Percentiles rank a stretch among this genome's conserved stretches.
These are phyloP conservation scores for Saccharomycopsis sp. DNA, from an alignment of 805 yeast species.

Conservation along the genomic window DNA sequence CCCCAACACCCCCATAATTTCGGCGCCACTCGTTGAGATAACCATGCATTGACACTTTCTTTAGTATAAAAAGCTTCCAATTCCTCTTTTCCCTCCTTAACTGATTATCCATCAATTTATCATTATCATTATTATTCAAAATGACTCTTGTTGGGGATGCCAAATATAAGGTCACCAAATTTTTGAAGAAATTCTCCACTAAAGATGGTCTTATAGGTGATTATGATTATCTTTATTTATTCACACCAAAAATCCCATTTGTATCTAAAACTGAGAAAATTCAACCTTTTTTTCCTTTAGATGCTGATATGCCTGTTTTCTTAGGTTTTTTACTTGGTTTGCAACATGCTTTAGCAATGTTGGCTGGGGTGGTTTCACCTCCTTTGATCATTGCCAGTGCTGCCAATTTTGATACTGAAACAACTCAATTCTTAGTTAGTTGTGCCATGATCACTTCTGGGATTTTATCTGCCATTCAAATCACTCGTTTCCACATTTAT, in stretches of 20 bases:
- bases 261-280: conserved; percentile 31
- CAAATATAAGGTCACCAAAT: conserved; percentile 16
- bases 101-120: no score
- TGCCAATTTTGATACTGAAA: conserved; percentile 44
- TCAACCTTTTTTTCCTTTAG: conserved; percentile 76
- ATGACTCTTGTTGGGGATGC: neutral
- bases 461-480: conserved; percentile 60
- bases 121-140: neutral
- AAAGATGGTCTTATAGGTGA: conserved; percentile 80
- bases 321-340: conserved; percentile 72
- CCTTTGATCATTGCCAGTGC: conserved; percentile 59
- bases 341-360: conserved; percentile 83
- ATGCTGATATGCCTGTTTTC: conserved; percentile 72
- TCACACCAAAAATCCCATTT: conserved; percentile 76
- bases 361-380: conserved; percentile 85
- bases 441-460: conserved; percentile 65
- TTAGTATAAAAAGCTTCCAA: no score
- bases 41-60: no score
- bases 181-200: conserved; percentile 45
- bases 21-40: no score
- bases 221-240: conserved; percentile 69
- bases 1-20: no score
- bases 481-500: conserved; percentile 69
- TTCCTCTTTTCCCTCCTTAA: no score
- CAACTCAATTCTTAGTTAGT: conserved; percentile 58